Percentiles rank a stretch among this genome's conserved stretches.
phyloP scores from a whole-genome alignment of 2,329 filamentous ascomycete genomes.

The Teratosphaeria pseudoeucalypti region DNA sequence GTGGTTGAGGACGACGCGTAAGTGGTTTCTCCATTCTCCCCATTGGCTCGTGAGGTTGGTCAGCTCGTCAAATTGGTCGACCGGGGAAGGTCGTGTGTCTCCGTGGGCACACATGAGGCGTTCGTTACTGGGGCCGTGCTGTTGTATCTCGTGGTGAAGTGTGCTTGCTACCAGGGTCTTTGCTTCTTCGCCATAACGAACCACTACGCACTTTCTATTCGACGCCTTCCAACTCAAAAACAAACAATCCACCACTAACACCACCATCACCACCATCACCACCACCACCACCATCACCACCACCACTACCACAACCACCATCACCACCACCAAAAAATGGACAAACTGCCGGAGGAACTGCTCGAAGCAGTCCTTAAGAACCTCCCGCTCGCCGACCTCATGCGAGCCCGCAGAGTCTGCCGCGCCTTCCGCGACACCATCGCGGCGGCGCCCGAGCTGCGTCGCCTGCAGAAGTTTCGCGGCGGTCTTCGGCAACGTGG shows the following conservation, averaged over 20 bases:
- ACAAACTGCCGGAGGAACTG: not conserved
- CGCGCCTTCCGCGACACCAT: not conserved
- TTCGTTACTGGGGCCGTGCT: not conserved
- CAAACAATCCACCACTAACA: not conserved
- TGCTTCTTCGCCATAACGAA: too few species aligned
- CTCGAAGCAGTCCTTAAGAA: not conserved
- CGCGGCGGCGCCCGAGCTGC: not conserved
- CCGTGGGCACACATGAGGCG: not conserved
- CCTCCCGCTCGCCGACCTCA: not conserved
- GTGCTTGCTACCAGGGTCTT: too few species aligned
- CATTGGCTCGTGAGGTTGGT: not conserved
- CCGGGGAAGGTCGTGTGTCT: not conserved
- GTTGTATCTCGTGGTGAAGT: not conserved
- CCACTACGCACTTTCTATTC: too few species aligned
- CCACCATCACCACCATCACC: not conserved
- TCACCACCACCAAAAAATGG: not conserved
- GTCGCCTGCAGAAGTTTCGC: not conserved
- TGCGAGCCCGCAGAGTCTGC: not conserved
- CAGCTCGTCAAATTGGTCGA: not conserved
- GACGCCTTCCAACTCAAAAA: not conserved
- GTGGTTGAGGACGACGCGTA: not conserved
- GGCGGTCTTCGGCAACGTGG: constrained; percentile 17
- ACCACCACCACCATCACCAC: not conserved
- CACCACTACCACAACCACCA: not conserved
- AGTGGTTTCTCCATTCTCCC: not conserved